Percentiles rank a stretch among this genome's conserved stretches.
These are phyloP conservation scores for Populus davidiana DNA, from an alignment of 345 rosid species.

Conservation along the genomic window DNA sequence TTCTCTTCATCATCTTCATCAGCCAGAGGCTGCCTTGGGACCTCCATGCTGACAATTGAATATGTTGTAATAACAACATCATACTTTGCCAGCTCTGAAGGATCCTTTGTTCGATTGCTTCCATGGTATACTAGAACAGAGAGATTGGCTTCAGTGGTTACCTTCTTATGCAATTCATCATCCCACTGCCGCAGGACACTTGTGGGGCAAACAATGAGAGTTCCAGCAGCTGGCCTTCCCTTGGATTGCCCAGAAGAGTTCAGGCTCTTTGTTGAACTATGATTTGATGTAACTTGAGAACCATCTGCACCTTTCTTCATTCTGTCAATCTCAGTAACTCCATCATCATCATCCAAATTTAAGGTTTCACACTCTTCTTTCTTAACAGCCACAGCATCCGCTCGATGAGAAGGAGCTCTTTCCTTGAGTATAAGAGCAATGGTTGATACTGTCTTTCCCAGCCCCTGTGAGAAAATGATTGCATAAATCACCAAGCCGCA, in stretches of 20 bases:
- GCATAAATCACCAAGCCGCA: slow-evolving; percentile 6
- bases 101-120: slow-evolving; percentile 83
- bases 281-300: slow-evolving; percentile 25
- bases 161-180: slow-evolving; percentile 79
- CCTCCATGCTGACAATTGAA: slow-evolving; percentile 96
- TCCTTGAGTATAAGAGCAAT: slow-evolving; percentile 93
- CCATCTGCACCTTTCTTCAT: slow-evolving; percentile 26
- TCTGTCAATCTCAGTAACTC: slow-evolving; percentile 22
- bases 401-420: slow-evolving; percentile 48
- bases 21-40: slow-evolving; percentile 78
- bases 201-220: slow-evolving; percentile 95
- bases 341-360: slow-evolving; percentile 67
- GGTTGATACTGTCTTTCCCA: slow-evolving; percentile 92
- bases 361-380: slow-evolving; percentile 52
- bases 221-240: slow-evolving; percentile 93
- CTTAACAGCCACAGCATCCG: slow-evolving; percentile 31
- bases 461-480: slow-evolving; percentile 55
- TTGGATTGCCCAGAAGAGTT: slow-evolving; percentile 33
- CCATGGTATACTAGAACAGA: slow-evolving; percentile 90
- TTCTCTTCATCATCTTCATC: slow-evolving; percentile 62
- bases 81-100: slow-evolving; percentile 68
- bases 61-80: slow-evolving; percentile 96
- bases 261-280: slow-evolving; percentile 14
- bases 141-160: slow-evolving; percentile 58
- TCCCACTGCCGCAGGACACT: slow-evolving; percentile 97